Evolutionary conservation across 2,329 filamentous ascomycete genomes (phyloP).

Genomic region (Pseudocercospora musae): DNA sequence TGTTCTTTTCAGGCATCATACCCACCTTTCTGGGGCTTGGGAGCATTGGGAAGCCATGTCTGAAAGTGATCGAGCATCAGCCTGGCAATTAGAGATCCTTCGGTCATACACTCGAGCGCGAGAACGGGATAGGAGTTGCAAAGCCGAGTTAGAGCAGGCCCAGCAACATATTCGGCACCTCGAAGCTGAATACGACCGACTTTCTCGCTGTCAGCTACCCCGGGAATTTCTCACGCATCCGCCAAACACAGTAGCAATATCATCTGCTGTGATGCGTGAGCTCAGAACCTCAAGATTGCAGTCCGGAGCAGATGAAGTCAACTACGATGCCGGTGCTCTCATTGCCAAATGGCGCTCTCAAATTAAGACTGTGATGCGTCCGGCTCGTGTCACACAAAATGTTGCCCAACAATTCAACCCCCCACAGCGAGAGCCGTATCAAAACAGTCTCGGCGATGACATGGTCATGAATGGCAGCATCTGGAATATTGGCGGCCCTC

Average conservation of each 20-base stretch:
- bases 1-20: constrained; percentile 66
- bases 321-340: constrained; percentile 31
- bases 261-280: constrained; percentile 39
- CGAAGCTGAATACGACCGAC: constrained; percentile 34
- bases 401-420: constrained; percentile 3
- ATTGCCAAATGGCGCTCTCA: constrained; percentile 30
- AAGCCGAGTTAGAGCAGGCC: constrained; percentile 40
- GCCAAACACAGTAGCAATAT: constrained; percentile 37
- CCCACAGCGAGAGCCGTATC: constrained; percentile 8
- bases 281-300: constrained; percentile 15
- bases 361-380: constrained; percentile 25
- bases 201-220: constrained; percentile 35
- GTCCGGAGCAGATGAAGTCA: constrained; percentile 19
- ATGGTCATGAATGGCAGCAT: constrained; percentile 31
- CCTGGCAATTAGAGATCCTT: constrained; percentile 48
- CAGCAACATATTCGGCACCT: constrained; percentile 44
- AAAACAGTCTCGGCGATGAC: constrained; percentile 17
- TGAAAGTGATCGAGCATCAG: constrained; percentile 42
- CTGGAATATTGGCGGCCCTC: constrained; percentile 26
- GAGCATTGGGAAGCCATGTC: constrained; percentile 70
- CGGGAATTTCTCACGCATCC: constrained; percentile 34
- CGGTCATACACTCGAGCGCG: constrained; percentile 44
- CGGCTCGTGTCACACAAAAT: not conserved
- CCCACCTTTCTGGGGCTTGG: constrained; percentile 75
- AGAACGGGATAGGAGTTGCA: constrained; percentile 38